phyloP scores from a whole-genome alignment of 768 basidiomycete genomes.

The Boletus rubroflammeus region DNA sequence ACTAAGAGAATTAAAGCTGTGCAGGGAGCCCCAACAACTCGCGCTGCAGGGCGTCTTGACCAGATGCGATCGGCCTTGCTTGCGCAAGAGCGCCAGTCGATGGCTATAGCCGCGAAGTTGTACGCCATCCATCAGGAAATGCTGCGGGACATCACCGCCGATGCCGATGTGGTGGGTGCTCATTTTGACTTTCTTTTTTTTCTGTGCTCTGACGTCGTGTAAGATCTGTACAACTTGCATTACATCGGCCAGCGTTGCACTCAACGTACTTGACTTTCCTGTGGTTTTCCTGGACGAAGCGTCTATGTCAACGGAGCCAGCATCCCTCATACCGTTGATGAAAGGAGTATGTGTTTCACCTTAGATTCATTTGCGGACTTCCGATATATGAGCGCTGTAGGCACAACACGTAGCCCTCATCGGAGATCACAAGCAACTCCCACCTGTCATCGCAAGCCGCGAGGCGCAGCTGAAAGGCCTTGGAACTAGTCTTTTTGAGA shows the following conservation, averaged over 20 bases:
- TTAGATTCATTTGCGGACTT: constrained; percentile 1
- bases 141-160: constrained; percentile 55
- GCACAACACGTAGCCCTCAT: constrained; percentile 82
- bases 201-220: constrained; percentile 8
- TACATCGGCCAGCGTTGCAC: constrained; percentile 60
- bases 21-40: constrained; percentile 15
- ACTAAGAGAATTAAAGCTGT: constrained; percentile 20
- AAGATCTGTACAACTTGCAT: constrained; percentile 89
- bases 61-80: constrained; percentile 28
- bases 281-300: constrained; percentile 94
- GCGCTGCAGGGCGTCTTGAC: constrained; percentile 22
- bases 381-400: constrained; percentile 38
- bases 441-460: constrained; percentile 77
- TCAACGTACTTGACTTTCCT: constrained; percentile 82
- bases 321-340: constrained; percentile 88
- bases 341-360: constrained; percentile 70
- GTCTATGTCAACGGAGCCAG: constrained; percentile 94
- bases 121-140: constrained; percentile 61
- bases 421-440: constrained; percentile 96
- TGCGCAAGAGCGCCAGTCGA: constrained; percentile 29
- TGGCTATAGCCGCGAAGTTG: constrained; percentile 39
- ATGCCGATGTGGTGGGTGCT: constrained; percentile 68
- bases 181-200: not conserved
- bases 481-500: constrained; percentile 81
- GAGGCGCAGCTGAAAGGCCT: constrained; percentile 74